phyloP scores from a whole-genome alignment of 2,329 filamentous ascomycete genomes.

The Diaporthe citrichinensis region DNA sequence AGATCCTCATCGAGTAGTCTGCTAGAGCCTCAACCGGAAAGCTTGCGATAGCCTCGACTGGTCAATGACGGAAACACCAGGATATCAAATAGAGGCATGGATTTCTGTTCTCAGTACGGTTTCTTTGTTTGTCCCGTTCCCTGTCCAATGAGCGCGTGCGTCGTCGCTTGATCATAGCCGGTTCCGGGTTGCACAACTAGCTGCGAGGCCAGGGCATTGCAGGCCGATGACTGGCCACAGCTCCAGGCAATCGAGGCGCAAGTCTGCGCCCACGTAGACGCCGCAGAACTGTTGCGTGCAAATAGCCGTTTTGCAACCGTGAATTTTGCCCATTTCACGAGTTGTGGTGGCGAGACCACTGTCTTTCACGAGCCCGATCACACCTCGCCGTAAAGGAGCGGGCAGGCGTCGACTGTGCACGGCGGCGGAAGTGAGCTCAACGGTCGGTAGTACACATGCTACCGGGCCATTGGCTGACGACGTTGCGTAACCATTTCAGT shows the following conservation, averaged over 20 bases:
- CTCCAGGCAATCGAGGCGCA: conserved; percentile 22
- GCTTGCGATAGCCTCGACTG: background rate
- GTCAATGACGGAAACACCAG: background rate
- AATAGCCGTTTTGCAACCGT: background rate
- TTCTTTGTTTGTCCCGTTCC: conserved; percentile 3
- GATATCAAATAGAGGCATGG: background rate
- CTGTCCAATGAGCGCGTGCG: conserved; percentile 19
- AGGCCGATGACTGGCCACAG: conserved; percentile 17
- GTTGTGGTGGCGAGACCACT: conserved; percentile 2
- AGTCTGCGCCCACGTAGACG: conserved; percentile 30
- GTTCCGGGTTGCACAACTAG: conserved; percentile 2
- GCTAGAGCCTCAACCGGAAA: background rate
- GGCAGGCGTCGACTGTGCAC: background rate
- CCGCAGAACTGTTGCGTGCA: conserved; percentile 1
- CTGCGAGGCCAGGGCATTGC: background rate
- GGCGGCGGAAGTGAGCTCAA: background rate
- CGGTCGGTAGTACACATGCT: conserved; percentile 1
- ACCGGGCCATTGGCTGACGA: background rate
- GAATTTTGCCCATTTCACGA: conserved; percentile 14
- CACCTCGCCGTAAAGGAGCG: background rate
- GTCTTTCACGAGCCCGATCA: background rate
- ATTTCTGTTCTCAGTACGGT: background rate
- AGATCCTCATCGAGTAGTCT: background rate
- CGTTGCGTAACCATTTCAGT: background rate
- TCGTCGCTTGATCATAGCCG: background rate